Evolutionary conservation across 108 stramenopile genomes (phyloP), one percentile per base, ranked within the genome.

Genomic region (Craspedostauros australis): DNA sequence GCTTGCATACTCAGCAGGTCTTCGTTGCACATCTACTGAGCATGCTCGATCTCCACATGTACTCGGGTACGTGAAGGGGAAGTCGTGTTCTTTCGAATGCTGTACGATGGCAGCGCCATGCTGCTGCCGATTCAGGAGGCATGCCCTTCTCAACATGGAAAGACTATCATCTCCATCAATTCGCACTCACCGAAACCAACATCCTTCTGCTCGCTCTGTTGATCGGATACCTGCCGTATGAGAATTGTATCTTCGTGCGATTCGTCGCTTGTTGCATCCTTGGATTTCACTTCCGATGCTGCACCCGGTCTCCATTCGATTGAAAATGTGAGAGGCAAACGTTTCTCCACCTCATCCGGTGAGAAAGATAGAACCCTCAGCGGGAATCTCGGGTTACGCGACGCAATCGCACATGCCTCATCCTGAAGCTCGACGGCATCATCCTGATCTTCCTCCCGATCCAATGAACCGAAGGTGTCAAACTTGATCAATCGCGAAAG

Each of bases 191-290:
- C 44, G 65, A 84, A 91, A 19, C 89, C 89, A 16, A 91, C 89
- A 64, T 91, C 89, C 27, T 68, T 70, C 46, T 91, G 89, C 8
- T 80, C 80, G 11, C 57, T 63, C 52, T 91, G 89, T 34, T 83
- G 65, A 20, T 46, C 57, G 23, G 77, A 72, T 6, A 91, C 85
- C 49, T 91, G 85, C 55, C 76, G 59, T 23, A 91, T 76, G 8
- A 82, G 46, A 20, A 91, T 58, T 25, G 72, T 64, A 20, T 68
- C 50, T 34, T 27, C 15, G 19, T 64, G 22, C 2, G 9, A n/a
- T 16, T 48, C 45, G n/a, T 27, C 39, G 7, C 31, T 41, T 9
- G 34, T n/a, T 9, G 1, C 9, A 29, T 34, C 66, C 8, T 44
- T 45, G 23, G 45, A 36, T 25, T 1, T 30, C 25, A 19, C 29